Evolutionary conservation across 1,284 basidiomycete genomes (phyloP), one percentile per base, ranked within the genome.

Genomic region (Tilletiaria anomala): DNA sequence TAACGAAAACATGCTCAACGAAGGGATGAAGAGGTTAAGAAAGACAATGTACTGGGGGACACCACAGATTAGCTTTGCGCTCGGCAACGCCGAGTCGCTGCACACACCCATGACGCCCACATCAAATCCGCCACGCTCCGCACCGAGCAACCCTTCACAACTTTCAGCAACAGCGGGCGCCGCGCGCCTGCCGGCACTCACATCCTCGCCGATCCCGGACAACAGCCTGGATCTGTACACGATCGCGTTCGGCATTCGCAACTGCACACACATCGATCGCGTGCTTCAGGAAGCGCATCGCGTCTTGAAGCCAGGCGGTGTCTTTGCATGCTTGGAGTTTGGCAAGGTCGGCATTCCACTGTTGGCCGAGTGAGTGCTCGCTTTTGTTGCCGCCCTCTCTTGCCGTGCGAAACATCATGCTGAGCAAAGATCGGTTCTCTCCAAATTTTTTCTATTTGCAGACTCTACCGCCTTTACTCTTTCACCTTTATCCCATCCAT

Each of bases 181-280:
- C n/a, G 54, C 56, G 3, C 41, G 43, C 20, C 47, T 65, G 3
- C 62, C 62, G 16, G 53, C 58, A 10, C 53, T 65, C 5, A 44
- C 49, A 21, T 57, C 54, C 47, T 43, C 58, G 43, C 54, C 56
- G 14, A 55, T 63, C 23, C 37, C 51, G 5, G 48, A 50, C 41
- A 78, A 51, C 82, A 88, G 65, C 71, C 84, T 93, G 53, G 89
- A 99, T 70, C 72, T 96, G 14, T 99, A 94, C 72, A 99, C 93
- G 17, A 96, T 99, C 63, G 88, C 93, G 0, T 99, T 99, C 65
- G 91, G 93, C 23, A 97, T 97, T 55, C 77, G 93, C 39, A 99
- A 99, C 68, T 93, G 86, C 73, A 99, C 93, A 6, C 85, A 85
- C 42, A 78, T 96, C 50, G 81, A 84, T 8, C 78, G 78, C 18